Evolutionary conservation across 306 rosid genomes (phyloP).

Genomic region (Acmispon strigosus): DNA sequence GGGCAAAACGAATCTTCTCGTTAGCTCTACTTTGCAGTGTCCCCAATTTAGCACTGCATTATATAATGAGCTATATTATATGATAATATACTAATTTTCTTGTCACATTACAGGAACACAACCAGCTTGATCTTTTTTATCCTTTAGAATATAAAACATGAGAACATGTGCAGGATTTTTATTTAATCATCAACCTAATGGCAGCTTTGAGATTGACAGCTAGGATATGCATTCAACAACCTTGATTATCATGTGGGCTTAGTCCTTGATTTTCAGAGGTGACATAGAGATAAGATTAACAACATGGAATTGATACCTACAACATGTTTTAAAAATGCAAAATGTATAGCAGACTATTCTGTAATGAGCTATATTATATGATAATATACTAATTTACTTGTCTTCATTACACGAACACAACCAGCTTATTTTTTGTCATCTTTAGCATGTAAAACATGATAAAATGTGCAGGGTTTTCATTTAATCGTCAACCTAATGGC

Average conservation of each 20-base stretch:
- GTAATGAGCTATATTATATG: no score
- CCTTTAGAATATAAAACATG: background rate
- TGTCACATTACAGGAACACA: background rate
- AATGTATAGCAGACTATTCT: background rate
- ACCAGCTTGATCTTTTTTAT: background rate
- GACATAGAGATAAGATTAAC: background rate
- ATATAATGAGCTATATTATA: background rate
- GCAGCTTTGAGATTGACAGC: background rate
- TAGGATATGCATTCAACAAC: background rate
- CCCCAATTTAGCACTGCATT: background rate
- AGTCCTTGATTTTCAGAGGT: background rate
- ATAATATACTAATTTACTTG: no score
- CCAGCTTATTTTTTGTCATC: no score
- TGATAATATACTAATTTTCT: background rate
- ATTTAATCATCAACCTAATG: slow-evolving; percentile 5
- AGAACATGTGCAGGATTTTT: background rate
- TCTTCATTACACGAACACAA: no score
- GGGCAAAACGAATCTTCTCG: slow-evolving; percentile 5
- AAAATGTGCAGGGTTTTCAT: no score
- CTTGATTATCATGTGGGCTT: background rate
- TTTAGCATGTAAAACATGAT: no score
- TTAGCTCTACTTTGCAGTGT: no score
- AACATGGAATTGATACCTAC: background rate
- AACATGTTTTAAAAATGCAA: background rate
- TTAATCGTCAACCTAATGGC: no score